Conservation (phyloP, 805 yeast genomes). For the Sugiyamaella lignohabitans region DNA sequence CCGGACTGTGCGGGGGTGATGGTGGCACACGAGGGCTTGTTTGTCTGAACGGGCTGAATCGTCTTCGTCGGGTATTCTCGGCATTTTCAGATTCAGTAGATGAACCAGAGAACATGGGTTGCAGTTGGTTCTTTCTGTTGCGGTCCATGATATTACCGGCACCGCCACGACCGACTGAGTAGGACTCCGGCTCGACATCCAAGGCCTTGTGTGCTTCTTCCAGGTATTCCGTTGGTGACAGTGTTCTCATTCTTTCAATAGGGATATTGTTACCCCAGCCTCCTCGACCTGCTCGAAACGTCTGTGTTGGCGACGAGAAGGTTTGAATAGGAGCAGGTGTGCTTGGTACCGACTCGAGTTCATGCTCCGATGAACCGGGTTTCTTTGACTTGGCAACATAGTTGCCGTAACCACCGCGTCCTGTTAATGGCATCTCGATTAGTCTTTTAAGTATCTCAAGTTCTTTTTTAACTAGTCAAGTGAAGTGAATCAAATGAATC, state of each 20-base stretch:
- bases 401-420: conserved; percentile 32
- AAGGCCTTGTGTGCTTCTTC: conserved; percentile 29
- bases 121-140: conserved; percentile 2
- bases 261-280: conserved; percentile 34
- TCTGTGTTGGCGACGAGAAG: conserved; percentile 30
- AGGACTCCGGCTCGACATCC: conserved; percentile 28
- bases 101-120: conserved; percentile 5
- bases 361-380: background rate
- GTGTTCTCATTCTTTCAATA: conserved; percentile 24
- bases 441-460: too few species aligned
- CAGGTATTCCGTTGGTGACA: conserved; percentile 31
- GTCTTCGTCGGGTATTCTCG: background rate
- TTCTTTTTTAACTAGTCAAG: background rate
- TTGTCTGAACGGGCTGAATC: background rate
- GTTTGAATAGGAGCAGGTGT: conserved; percentile 33
- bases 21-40: background rate
- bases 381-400: conserved; percentile 14
- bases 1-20: too few species aligned
- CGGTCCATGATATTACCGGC: conserved; percentile 28
- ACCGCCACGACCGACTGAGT: conserved; percentile 35
- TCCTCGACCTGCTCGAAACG: conserved; percentile 34
- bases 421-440: conserved; percentile 25
- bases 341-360: conserved; percentile 20
- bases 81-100: conserved; percentile 1
- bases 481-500: too few species aligned